Evolutionary conservation across 163 green algal genomes (phyloP), one percentile per base, ranked within the genome.

Genomic region (Volvox carteri): DNA sequence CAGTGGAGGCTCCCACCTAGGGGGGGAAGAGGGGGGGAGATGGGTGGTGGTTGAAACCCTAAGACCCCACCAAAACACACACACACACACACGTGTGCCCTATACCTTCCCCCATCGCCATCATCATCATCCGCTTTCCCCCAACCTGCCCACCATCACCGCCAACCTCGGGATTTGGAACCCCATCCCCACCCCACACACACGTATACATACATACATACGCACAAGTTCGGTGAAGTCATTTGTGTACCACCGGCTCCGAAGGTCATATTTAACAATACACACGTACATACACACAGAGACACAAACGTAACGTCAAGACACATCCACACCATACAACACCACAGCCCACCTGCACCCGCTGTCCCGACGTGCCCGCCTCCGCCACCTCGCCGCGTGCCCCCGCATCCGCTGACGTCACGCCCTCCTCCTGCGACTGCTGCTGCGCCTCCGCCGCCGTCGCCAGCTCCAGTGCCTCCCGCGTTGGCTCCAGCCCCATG

Each of bases 1-100:
- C 94, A 3, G 96, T 97, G 35, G 96, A 93, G 9, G 92, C 90
- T n/a, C 97, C 97, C 9, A 99, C 96, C 91, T 96, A 91, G 12
- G 25, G 54, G 5, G 54, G 54, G 5, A 65, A 25, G 54, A 8
- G 12, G 50, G 54, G 54, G 28, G 5, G 28, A 65, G 28, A 65
- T 65, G 54, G 54, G 28, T 7, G 4, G 4, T 7, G 54, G n/a
- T n/a, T n/a, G n/a, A n/a, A n/a, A n/a, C n/a, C n/a, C n/a, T n/a
- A n/a, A n/a, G n/a, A 25, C 54, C 54, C 25, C 5, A 65, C 8
- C 54, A 19, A 11, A 65, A 25, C 7, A 65, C 19, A 65, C 54
- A 7, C 54, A 65, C 54, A 65, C 54, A 12, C 54, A 16, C 50
- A 16, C 50, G 12, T 58, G 50, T 12, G 12, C 50, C 50, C 12